These are phyloP conservation scores for Termitomyces sp. DNA, from an alignment of 768 basidiomycete genomes.

Conservation along the genomic window DNA sequence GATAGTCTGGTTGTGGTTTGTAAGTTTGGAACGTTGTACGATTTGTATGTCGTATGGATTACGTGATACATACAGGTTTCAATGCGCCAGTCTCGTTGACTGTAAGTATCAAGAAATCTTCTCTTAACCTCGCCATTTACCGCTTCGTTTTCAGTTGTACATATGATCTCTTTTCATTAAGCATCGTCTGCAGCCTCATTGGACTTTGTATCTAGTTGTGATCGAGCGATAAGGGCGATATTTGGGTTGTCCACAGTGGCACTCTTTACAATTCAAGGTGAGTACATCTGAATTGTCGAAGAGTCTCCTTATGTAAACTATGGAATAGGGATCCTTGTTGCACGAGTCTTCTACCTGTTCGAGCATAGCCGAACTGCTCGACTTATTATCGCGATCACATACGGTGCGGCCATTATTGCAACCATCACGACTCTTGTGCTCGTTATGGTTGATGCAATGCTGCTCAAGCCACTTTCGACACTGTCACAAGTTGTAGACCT, in stretches of 20 bases:
- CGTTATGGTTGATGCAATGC: neutral
- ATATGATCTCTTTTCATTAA: neutral
- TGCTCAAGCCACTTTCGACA: slow-evolving; percentile 9
- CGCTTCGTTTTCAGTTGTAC: neutral
- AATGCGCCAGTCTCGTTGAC: slow-evolving; percentile 10
- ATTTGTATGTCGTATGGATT: no score
- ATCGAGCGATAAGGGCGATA: slow-evolving; percentile 10
- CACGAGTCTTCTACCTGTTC: slow-evolving; percentile 16
- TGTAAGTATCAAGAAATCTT: neutral
- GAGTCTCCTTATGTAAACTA: neutral
- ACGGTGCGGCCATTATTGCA: slow-evolving; percentile 5
- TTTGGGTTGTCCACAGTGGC: slow-evolving; percentile 13
- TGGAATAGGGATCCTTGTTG: slow-evolving; percentile 12
- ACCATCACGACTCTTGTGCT: slow-evolving; percentile 8
- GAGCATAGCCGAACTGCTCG: slow-evolving; percentile 10
- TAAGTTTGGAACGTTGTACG: neutral
- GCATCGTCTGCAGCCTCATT: neutral
- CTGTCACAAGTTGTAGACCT: slow-evolving; percentile 4
- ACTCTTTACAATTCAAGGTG: slow-evolving; percentile 17
- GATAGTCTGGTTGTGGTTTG: slow-evolving; percentile 9
- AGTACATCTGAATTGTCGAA: neutral
- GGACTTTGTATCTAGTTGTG: slow-evolving; percentile 3
- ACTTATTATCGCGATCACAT: slow-evolving; percentile 9
- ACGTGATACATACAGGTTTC: neutral
- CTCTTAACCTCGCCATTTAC: neutral